Base-by-base conservation (phyloP, 495 filamentous ascomycete species). In the Trichoderma parareesei region DNA sequence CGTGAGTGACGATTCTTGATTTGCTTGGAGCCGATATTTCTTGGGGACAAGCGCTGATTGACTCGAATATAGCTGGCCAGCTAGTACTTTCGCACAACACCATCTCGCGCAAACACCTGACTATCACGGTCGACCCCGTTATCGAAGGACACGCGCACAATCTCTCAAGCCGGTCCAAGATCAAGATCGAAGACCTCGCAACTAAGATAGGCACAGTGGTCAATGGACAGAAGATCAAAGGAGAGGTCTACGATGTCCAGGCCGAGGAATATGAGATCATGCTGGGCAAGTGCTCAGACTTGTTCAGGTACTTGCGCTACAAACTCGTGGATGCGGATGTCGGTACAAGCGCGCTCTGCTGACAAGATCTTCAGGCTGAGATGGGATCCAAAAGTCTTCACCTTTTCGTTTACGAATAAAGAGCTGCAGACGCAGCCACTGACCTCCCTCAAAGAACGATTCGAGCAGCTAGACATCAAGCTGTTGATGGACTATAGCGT, bases 51-150 rank as follows among this genome's bases (percentile, higher is more conserved):
- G 18, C n/a, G 11, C 43, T 44, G 42, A 48, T 68, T 76, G 62
- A 72, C 60, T 27, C 57, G 37, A 60, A 38, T 61, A 57, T 62
- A 78, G 75, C 73, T 68, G 87, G 86, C 75, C 69, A 84, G 73
- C 77, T 81, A 76, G 83, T 70, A 71, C 87, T 86, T 73, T 90
- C 75, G 62, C 79, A 92, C 65, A 88, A 89, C 66, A 86, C 86
- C 6, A 87, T 98, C 61, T 98, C 94, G n/a, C 83, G 93, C 40
- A 88, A 93, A 67, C 94, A 98, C 73, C 78, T 97, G 69, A 86
- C 87, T 38, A 86, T 98, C 63, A 79, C 86, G 38, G 85, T 98
- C 2, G 85, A 80, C 13, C 67, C 75, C 0, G 88, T 94, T 6
- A 74, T 79, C 41, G 75, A 85, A 8, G 89, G 85, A 61, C 87